Conservation (phyloP, 176 grass and related monocot species). For the Ensete ventricosum region DNA sequence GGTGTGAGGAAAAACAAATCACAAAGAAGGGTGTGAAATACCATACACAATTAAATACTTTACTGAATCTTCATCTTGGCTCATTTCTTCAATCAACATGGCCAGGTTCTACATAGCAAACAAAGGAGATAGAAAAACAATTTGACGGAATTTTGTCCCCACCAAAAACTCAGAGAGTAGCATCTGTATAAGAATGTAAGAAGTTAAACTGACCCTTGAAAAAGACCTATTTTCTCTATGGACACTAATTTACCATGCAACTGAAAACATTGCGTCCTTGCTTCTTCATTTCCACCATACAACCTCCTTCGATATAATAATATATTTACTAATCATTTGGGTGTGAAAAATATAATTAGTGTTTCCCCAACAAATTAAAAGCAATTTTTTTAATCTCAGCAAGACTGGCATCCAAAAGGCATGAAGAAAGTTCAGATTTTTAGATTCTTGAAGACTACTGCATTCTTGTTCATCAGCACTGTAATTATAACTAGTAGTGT, state of each 20-base stretch:
- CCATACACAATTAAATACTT: not conserved
- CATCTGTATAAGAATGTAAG: not conserved
- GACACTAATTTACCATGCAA: not conserved
- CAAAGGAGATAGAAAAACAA: not conserved
- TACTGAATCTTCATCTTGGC: not conserved
- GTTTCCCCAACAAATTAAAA: too few relatives aligned
- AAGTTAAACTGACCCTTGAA: not conserved
- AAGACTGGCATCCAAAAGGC: not conserved
- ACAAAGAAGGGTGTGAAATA: not conserved
- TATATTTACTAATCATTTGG: not conserved
- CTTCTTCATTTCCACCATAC: too few relatives aligned
- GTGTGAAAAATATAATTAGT: too few relatives aligned
- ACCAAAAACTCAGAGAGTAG: not conserved
- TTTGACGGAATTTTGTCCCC: not conserved
- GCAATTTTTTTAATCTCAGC: too few relatives aligned
- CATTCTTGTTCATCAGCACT: not conserved
- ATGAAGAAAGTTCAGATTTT: not conserved
- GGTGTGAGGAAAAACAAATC: too few relatives aligned
- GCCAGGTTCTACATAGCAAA: not conserved
- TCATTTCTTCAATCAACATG: not conserved
- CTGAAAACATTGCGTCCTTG: not conserved
- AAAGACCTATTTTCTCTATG: not conserved
- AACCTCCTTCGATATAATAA: not conserved
- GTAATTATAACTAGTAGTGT: not conserved
- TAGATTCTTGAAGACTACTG: not conserved